Conservation (phyloP, 2,329 filamentous ascomycete species). For the Calonectria montana region DNA sequence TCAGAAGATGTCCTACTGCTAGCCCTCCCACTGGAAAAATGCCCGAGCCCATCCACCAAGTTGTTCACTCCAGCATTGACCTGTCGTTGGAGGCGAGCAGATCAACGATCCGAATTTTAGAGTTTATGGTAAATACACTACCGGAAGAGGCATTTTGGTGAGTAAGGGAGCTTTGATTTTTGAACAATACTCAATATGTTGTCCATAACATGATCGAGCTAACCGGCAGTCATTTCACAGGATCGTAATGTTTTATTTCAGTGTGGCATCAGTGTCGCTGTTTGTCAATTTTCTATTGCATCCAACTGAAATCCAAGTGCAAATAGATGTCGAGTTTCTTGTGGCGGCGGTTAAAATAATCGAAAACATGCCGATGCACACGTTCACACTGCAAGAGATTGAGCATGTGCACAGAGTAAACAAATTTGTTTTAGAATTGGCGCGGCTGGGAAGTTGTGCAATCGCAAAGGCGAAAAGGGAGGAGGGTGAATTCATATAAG, state of each 20-base stretch:
- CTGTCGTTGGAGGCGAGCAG: conserved; percentile 66
- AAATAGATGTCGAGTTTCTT: conserved; percentile 59
- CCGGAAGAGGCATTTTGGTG: conserved; percentile 61
- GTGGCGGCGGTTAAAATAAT: conserved; percentile 55
- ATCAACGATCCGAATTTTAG: conserved; percentile 60
- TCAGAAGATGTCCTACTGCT: conserved; percentile 55
- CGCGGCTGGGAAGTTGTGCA: conserved; percentile 54
- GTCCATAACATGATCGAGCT: too few species aligned
- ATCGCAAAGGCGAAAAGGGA: conserved; percentile 46
- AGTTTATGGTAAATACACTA: conserved; percentile 52
- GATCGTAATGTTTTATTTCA: conserved; percentile 65
- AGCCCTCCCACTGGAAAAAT: conserved; percentile 22
- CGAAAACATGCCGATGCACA: conserved; percentile 46
- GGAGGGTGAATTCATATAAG: not conserved
- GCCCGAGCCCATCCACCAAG: conserved; percentile 51
- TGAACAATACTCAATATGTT: not conserved
- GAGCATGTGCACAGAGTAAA: conserved; percentile 54
- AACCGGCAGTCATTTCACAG: conserved; percentile 43
- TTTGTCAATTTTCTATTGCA: conserved; percentile 65
- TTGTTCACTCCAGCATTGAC: conserved; percentile 62
- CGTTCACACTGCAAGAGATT: conserved; percentile 47
- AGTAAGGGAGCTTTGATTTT: conserved; percentile 21
- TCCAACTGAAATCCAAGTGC: conserved; percentile 54
- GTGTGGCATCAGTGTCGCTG: conserved; percentile 62
- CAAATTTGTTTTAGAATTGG: conserved; percentile 55